phyloP scores from a whole-genome alignment of 495 filamentous ascomycete species.

The Penicillium turbatum region DNA sequence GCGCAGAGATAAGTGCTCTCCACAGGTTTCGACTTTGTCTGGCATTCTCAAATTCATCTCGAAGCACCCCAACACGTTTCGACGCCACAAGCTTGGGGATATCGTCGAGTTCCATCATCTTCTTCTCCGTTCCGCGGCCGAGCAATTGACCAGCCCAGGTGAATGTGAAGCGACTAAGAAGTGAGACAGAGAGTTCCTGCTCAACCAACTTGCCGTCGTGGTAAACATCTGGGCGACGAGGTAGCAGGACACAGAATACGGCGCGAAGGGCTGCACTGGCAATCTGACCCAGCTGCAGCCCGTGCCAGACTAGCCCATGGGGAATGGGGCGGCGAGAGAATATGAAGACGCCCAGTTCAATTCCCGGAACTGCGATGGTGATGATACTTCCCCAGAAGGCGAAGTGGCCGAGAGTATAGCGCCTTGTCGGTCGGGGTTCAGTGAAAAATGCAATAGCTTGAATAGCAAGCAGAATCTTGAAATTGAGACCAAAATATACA shows the following conservation, averaged over 20 bases:
- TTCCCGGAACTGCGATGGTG: constrained; percentile 11
- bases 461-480: constrained; percentile 25
- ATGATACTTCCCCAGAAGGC: constrained; percentile 30
- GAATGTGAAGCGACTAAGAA: constrained; percentile 59
- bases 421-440: constrained; percentile 28
- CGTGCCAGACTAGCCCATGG: constrained; percentile 10
- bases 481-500: not conserved
- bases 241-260: constrained; percentile 42
- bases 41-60: constrained; percentile 48
- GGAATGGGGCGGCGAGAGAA: constrained; percentile 3
- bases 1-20: constrained; percentile 52
- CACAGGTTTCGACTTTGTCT: constrained; percentile 53
- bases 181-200: constrained; percentile 55
- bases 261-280: constrained; percentile 28
- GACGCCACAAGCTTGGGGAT: constrained; percentile 45
- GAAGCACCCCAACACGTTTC: constrained; percentile 27
- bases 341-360: constrained; percentile 21
- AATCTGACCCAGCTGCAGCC: constrained; percentile 21
- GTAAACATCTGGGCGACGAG: constrained; percentile 64
- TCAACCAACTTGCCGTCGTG: constrained; percentile 58
- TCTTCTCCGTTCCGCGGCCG: constrained; percentile 47
- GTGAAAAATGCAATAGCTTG: constrained; percentile 36
- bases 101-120: constrained; percentile 54
- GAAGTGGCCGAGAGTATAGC: constrained; percentile 29
- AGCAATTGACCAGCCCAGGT: constrained; percentile 57